Percentiles rank a stretch among this genome's conserved stretches.
These are phyloP conservation scores for Acanthamoeba royreba DNA, from an alignment of 208 protist species.

Conservation along the genomic window DNA sequence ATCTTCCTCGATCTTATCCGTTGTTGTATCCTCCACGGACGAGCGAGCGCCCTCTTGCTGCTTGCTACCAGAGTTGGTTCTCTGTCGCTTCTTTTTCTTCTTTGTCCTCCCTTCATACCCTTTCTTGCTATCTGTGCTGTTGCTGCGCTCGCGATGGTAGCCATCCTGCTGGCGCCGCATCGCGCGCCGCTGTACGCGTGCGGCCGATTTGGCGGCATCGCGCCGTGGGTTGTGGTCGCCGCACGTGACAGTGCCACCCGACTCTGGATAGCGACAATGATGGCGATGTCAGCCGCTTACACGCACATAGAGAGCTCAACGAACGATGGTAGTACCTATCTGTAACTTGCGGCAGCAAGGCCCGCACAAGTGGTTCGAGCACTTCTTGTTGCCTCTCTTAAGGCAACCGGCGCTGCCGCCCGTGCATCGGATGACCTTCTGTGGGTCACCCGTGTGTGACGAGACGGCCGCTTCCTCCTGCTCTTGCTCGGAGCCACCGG, in stretches of 20 bases:
- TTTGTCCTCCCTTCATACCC: no score
- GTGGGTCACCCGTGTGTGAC: no score
- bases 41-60: no score
- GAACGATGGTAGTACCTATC: background rate
- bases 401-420: background rate
- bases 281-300: background rate
- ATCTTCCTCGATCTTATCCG: no score
- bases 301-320: background rate
- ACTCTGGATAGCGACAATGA: background rate
- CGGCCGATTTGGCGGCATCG: background rate
- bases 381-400: background rate
- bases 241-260: background rate
- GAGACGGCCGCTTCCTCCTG: background rate
- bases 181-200: no score
- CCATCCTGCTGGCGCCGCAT: no score
- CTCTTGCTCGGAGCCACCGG: background rate
- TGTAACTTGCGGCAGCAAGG: background rate
- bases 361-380: background rate
- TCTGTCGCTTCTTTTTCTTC: no score
- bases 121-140: no score
- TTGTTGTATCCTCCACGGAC: no score
- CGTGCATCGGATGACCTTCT: background rate
- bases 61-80: no score
- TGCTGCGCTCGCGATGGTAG: no score
- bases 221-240: background rate